Base-by-base conservation (phyloP, 257 asterid species). In the Solanum chaucha region DNA sequence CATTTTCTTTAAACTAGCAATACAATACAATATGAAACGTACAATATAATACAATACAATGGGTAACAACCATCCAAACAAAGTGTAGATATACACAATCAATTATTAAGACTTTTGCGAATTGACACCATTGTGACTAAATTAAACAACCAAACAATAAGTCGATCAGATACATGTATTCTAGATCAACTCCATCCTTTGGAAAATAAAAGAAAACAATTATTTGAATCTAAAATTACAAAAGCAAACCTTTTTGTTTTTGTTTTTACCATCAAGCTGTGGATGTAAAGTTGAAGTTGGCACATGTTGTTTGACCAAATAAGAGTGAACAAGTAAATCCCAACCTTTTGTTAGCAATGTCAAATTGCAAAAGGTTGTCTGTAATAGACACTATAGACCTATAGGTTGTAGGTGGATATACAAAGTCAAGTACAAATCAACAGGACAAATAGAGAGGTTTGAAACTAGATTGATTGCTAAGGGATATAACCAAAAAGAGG, bases 351-450 rank as follows among this genome's bases (percentile, higher is more conserved):
- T 58, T 77, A 6, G 85, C 83, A n/a, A 91, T 61, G 55, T 91
- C 93, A 28, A 91, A 89, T 41, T 86, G 87, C 51, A 91, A 36
- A n/a, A 89, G 51, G 58, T 86, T 91, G 58, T 89, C 90, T 82
- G 88, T 90, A 20, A 91, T 77, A 41, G 55, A 44, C 5, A 44
- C 46, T 40, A 40, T 40, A 41, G 48, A 41, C 48, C 48, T 41
- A 41, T 41, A 41, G 48, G 13, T 46, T 46, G 17, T 46, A 46
- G 19, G 17, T 46, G 55, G 55, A 12, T 46, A 46, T 13, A 46
- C 55, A 46, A 46, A 46, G 55, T 46, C 55, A 46, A 46, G 17
- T 46, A 46, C 55, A 46, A 46, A 13, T 46, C 17, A 46, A 46
- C 6, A 46, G 17, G 15, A 44, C 6, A 46, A 3, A 46, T 46